Evolutionary conservation across 352 stramenopile genomes (phyloP).

Genomic region (Phytophthora pinifolia): DNA sequence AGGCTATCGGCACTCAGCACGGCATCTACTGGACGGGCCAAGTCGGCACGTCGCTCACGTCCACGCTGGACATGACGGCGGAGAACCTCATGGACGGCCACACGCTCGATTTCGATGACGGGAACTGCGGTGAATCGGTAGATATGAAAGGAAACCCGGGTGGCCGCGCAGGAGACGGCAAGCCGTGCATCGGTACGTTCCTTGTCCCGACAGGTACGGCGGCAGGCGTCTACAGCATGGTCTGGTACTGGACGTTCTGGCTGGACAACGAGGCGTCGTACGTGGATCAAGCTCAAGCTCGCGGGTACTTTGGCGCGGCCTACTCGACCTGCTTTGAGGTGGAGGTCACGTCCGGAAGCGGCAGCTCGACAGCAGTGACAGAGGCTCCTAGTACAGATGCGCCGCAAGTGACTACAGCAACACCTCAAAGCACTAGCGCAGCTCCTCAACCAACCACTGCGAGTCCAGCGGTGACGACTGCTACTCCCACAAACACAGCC

Average conservation of each 20-base stretch:
- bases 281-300: constrained; percentile 40
- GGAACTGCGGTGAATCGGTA: constrained; percentile 48
- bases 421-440: not conserved
- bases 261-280: constrained; percentile 39
- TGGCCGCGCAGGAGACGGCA: constrained; percentile 45
- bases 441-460: constrained; percentile 4
- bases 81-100: constrained; percentile 45
- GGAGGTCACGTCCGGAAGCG: constrained; percentile 31
- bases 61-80: constrained; percentile 39
- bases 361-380: not conserved
- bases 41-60: constrained; percentile 26
- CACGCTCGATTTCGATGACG: constrained; percentile 44
- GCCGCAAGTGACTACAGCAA: not conserved
- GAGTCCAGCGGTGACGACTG: constrained; percentile 2
- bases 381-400: constrained; percentile 3
- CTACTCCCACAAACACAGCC: not conserved
- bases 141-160: constrained; percentile 38
- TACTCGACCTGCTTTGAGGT: constrained; percentile 61
- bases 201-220: constrained; percentile 37
- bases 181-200: constrained; percentile 50
- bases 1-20: constrained; percentile 39
- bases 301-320: constrained; percentile 49
- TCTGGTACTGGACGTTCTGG: constrained; percentile 67
- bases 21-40: constrained; percentile 51
- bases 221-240: constrained; percentile 45